Percentiles rank a stretch among this genome's conserved stretches.
Conservation (phyloP, 495 filamentous ascomycete species). For the Aspergillus ellipticus region DNA sequence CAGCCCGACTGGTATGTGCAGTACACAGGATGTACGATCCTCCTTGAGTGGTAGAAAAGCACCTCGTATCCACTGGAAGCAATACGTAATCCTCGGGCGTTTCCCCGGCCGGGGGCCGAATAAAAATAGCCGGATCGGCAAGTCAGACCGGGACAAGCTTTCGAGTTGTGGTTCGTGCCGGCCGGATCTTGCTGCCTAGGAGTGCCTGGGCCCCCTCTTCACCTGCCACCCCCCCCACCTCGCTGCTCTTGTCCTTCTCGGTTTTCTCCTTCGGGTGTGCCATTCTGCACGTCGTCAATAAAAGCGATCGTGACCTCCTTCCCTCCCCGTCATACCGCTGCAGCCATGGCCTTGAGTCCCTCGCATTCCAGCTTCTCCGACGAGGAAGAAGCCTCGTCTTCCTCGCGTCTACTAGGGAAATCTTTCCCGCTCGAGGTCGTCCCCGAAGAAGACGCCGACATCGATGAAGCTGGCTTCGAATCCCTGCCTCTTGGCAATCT, state of each 20-base stretch:
- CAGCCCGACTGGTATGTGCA: too few species aligned
- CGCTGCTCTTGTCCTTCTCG: neutral
- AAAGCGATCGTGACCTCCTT: too few species aligned
- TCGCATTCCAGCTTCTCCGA: neutral
- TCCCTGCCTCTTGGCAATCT: neutral
- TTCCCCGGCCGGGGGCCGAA: too few species aligned
- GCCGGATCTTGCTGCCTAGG: too few species aligned
- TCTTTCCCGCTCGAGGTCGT: slow-evolving; percentile 19
- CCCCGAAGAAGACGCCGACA: slow-evolving; percentile 31
- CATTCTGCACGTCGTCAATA: neutral
- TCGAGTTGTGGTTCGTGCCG: neutral
- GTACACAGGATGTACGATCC: too few species aligned
- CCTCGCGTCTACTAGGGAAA: neutral
- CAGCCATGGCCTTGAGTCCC: neutral
- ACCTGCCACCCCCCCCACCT: neutral
- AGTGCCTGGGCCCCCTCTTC: neutral
- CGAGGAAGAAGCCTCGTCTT: slow-evolving; percentile 26
- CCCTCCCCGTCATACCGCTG: too few species aligned
- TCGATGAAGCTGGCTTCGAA: slow-evolving; percentile 9
- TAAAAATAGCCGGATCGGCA: neutral
- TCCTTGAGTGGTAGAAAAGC: too few species aligned
- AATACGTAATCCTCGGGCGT: too few species aligned
- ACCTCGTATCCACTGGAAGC: too few species aligned
- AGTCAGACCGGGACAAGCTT: neutral
- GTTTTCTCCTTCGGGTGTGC: neutral